These are phyloP conservation scores for Corrigiola litoralis DNA, from an alignment of 179 eudicot species.

Conservation along the genomic window DNA sequence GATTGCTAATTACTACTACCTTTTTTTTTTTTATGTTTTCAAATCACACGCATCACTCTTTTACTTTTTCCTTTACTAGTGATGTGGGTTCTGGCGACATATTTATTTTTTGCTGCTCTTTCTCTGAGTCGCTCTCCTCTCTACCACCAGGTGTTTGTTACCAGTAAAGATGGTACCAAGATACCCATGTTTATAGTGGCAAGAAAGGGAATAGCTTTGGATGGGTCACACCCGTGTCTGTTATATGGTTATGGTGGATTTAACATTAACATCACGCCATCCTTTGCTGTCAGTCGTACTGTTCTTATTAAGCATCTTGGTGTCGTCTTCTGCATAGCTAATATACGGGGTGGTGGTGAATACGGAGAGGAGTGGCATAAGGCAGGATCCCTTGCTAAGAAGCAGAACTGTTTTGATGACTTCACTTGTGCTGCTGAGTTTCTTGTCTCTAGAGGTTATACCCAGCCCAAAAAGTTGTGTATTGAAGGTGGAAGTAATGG, in stretches of 20 bases:
- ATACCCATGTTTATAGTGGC: conserved; percentile 86
- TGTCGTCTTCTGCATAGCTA: conserved; percentile 70
- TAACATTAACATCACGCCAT: conserved; percentile 80
- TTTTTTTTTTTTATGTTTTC: too few species aligned
- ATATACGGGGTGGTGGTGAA: conserved; percentile 98
- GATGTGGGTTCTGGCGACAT: background rate
- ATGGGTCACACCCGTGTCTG: conserved; percentile 91
- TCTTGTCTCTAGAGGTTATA: conserved; percentile 82
- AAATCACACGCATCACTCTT: background rate
- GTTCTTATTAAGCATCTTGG: conserved; percentile 67
- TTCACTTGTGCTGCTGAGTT: conserved; percentile 83
- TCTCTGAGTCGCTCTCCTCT: background rate
- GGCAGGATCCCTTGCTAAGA: conserved; percentile 75
- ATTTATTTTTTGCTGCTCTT: background rate
- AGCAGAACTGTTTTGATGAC: conserved; percentile 92
- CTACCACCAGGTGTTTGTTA: conserved; percentile 63
- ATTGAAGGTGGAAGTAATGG: conserved; percentile 99
- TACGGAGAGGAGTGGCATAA: conserved; percentile 99
- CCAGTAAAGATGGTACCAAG: conserved; percentile 84
- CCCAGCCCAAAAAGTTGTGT: conserved; percentile 70
- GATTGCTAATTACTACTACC: too few species aligned
- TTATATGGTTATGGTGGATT: conserved; percentile 95
- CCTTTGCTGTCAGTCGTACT: conserved; percentile 58
- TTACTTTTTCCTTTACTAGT: background rate
- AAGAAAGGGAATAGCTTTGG: conserved; percentile 63